Percentiles rank a stretch among this genome's conserved stretches.
Conservation (phyloP, 2,329 filamentous ascomycete genomes). For the Fusarium falciforme region DNA sequence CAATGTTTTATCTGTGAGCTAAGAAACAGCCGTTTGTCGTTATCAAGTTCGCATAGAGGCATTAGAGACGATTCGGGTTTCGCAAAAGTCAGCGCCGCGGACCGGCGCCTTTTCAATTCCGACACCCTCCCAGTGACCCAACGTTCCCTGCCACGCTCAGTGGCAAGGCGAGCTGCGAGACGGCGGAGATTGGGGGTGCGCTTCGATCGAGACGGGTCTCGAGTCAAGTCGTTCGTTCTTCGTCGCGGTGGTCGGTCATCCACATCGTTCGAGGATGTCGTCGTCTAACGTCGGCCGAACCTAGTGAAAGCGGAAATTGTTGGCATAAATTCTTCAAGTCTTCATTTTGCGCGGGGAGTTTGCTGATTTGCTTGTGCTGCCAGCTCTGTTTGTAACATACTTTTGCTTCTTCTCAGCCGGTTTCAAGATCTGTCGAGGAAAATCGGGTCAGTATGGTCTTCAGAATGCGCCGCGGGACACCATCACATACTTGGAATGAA, state of each 20-base stretch:
- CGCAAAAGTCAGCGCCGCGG: constrained; percentile 44
- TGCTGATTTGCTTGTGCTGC: constrained; percentile 57
- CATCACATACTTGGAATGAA: constrained; percentile 87
- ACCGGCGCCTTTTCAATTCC: constrained; percentile 42
- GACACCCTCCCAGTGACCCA: constrained; percentile 45
- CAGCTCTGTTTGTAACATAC: constrained; percentile 86
- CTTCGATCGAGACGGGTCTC: constrained; percentile 38
- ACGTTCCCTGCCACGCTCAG: constrained; percentile 44
- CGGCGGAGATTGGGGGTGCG: constrained; percentile 41
- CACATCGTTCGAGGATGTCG: constrained; percentile 41
- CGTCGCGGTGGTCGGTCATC: constrained; percentile 36
- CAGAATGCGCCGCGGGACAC: not conserved
- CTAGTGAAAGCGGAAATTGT: constrained; percentile 77
- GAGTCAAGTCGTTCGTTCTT: constrained; percentile 41
- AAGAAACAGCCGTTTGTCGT: constrained; percentile 57
- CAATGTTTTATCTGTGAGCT: constrained; percentile 55
- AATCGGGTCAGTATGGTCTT: constrained; percentile 16
- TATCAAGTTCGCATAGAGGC: constrained; percentile 53
- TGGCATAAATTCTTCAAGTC: constrained; percentile 63
- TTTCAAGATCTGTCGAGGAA: constrained; percentile 83
- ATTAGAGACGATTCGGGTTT: constrained; percentile 52
- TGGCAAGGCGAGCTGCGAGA: constrained; percentile 47
- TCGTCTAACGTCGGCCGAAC: constrained; percentile 91
- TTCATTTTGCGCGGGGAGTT: constrained; percentile 40
- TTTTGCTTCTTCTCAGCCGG: constrained; percentile 99